Percentiles rank a stretch among this genome's conserved stretches.
phyloP scores from a whole-genome alignment of 2,329 filamentous ascomycete species.

The Phoma herbarum region DNA sequence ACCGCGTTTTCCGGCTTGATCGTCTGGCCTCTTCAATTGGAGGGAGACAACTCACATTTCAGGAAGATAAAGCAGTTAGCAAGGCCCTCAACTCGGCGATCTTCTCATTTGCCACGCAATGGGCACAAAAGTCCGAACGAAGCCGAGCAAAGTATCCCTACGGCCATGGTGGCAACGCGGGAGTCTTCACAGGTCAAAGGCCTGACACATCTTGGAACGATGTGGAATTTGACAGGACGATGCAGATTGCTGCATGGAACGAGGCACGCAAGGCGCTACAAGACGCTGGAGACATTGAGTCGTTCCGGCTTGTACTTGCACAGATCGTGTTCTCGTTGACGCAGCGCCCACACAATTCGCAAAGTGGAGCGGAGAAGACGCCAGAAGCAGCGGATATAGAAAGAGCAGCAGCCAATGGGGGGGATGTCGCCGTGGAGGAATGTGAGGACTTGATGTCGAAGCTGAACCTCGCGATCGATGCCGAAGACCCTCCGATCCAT shows the following conservation, averaged over 20 bases:
- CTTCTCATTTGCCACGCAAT: conserved; percentile 64
- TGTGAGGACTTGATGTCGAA: conserved; percentile 45
- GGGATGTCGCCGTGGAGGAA: conserved; percentile 16
- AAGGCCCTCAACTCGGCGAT: conserved; percentile 60
- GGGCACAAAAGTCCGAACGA: conserved; percentile 49
- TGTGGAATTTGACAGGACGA: conserved; percentile 47
- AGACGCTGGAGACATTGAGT: conserved; percentile 53
- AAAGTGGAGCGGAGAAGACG: background rate
- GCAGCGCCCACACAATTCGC: conserved; percentile 48
- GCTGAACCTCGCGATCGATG: conserved; percentile 45
- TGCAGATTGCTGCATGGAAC: conserved; percentile 55
- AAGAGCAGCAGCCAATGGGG: background rate
- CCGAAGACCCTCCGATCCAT: conserved; percentile 50
- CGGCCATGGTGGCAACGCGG: conserved; percentile 22
- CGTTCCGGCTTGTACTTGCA: conserved; percentile 56
- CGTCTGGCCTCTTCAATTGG: conserved; percentile 53
- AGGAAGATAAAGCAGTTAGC: conserved; percentile 56
- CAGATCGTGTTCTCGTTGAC: conserved; percentile 59
- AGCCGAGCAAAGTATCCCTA: conserved; percentile 44
- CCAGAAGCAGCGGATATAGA: background rate
- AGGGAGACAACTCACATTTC: conserved; percentile 53
- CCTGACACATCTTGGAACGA: conserved; percentile 5
- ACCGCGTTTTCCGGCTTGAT: conserved; percentile 60
- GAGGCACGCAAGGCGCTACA: conserved; percentile 53
- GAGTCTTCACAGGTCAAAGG: conserved; percentile 22